Evolutionary conservation across 495 filamentous ascomycete species (phyloP).

Genomic region (Aspergillus biplanus): DNA sequence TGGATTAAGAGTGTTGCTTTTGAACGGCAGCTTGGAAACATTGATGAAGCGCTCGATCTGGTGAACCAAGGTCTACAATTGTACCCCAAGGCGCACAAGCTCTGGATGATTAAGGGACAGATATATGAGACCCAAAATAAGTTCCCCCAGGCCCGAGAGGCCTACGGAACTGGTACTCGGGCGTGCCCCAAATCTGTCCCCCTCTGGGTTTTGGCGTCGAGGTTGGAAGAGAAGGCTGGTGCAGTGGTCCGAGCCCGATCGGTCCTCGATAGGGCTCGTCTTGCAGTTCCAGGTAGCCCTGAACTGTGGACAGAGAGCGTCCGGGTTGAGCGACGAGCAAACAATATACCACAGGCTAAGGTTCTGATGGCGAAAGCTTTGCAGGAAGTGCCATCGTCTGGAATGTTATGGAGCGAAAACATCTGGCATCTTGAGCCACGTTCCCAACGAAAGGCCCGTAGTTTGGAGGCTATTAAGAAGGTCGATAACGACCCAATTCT

Average conservation of each 20-base stretch:
- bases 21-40: conserved; percentile 80
- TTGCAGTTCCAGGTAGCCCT: conserved; percentile 80
- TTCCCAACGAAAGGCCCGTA: conserved; percentile 86
- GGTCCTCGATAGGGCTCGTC: conserved; percentile 85
- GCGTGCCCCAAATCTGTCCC: conserved; percentile 82
- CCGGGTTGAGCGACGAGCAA: conserved; percentile 86
- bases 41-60: conserved; percentile 79
- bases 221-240: conserved; percentile 84
- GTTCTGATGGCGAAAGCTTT: conserved; percentile 89
- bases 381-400: conserved; percentile 88
- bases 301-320: conserved; percentile 92
- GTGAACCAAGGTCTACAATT: conserved; percentile 83
- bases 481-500: conserved; percentile 88
- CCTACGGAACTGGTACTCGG: conserved; percentile 85
- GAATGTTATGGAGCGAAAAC: conserved; percentile 87
- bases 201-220: conserved; percentile 84
- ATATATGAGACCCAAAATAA: conserved; percentile 84
- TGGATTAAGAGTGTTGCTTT: conserved; percentile 96
- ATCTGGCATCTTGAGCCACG: conserved; percentile 93
- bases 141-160: conserved; percentile 84
- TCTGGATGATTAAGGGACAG: conserved; percentile 99
- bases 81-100: conserved; percentile 85
- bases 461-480: conserved; percentile 93
- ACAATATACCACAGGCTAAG: conserved; percentile 82
- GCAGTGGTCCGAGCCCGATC: conserved; percentile 88